Conservation (phyloP, 2,329 filamentous ascomycete species). For the Aplosporella prunicola region DNA sequence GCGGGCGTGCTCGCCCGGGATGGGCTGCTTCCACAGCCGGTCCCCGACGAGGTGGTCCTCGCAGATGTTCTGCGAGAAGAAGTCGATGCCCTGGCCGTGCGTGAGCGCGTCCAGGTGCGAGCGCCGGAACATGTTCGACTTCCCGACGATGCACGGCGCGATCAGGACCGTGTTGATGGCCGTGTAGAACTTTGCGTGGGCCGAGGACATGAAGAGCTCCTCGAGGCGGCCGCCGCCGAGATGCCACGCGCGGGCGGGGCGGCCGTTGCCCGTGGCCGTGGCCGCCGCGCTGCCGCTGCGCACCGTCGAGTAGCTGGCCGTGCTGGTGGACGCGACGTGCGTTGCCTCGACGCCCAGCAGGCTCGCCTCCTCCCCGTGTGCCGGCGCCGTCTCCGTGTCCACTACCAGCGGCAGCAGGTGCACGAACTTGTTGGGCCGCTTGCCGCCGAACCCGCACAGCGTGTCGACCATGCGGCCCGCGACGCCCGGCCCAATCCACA, state of each 20-base stretch:
- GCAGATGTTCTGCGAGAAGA: slow-evolving; percentile 92
- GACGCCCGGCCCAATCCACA: slow-evolving; percentile 76
- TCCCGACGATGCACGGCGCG: slow-evolving; percentile 89
- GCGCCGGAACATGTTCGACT: slow-evolving; percentile 97
- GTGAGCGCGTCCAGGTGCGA: slow-evolving; percentile 75
- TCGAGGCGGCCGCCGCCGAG: slow-evolving; percentile 69
- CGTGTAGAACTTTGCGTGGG: slow-evolving; percentile 94
- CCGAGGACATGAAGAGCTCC: slow-evolving; percentile 87
- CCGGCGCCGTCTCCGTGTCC: slow-evolving; percentile 44
- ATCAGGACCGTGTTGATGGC: slow-evolving; percentile 90
- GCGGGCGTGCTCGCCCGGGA: slow-evolving; percentile 25
- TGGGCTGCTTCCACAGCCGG: slow-evolving; percentile 66
- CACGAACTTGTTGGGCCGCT: slow-evolving; percentile 68
- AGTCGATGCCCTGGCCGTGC: slow-evolving; percentile 65
- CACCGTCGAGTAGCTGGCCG: slow-evolving; percentile 16
- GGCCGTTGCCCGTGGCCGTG: background rate
- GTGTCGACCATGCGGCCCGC: slow-evolving; percentile 83
- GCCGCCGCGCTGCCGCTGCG: background rate
- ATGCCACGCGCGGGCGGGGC: slow-evolving; percentile 1
- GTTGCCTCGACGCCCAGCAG: slow-evolving; percentile 2
- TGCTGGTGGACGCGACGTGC: slow-evolving; percentile 12
- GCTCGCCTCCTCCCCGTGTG: slow-evolving; percentile 18
- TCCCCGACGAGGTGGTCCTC: slow-evolving; percentile 96
- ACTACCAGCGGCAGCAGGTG: slow-evolving; percentile 87
- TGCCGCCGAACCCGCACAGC: slow-evolving; percentile 57